Evolutionary conservation across 1,284 basidiomycete genomes (phyloP), one percentile per base, ranked within the genome.

Genomic region (Heterobasidion occidentale): DNA sequence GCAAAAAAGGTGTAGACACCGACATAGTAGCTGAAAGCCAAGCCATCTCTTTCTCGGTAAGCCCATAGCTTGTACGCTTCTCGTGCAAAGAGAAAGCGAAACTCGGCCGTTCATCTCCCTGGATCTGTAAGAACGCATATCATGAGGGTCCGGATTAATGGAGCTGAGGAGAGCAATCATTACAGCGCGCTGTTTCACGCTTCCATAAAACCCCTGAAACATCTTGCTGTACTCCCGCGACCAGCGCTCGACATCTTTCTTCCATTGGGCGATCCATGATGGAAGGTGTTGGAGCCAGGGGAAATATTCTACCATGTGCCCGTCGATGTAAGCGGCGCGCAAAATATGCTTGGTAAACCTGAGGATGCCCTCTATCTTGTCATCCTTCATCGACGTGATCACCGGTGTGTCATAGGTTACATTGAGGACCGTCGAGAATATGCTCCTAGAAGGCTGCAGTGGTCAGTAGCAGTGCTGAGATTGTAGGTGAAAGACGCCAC

Each of bases 291-390:
- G 35, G 38, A 57, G 36, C 54, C 47, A 55, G 1, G 56, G 53
- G 36, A 57, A 47, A 49, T 51, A 46, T 27, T 57, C 56, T 1
- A 57, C 56, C 2, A 38, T 36, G n/a, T 55, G 15, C 27, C 51
- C 56, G 9, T 46, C 56, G 17, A 51, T 42, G 14, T 27, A 38
- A 14, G 17, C 8, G 3, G 55, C 50, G 9, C 46, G 51, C 1
- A 38, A 9, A 17, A 53, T 14, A 53, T 38, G 44, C 42, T 42
- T 36, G 34, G 50, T 27, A 33, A 47, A 42, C 4, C 46, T 35
- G 15, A 19, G n/a, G 11, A 47, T 20, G 14, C 15, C 51, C 4
- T 47, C 14, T 38, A 56, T 20, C 9, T 45, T 19, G 14, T 35
- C 15, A 20, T 51, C 50, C 9, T 34, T 34, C 34, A 15, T 35